Evolutionary conservation across 345 rosid genomes (phyloP).

Genomic region (Brassica incana): DNA sequence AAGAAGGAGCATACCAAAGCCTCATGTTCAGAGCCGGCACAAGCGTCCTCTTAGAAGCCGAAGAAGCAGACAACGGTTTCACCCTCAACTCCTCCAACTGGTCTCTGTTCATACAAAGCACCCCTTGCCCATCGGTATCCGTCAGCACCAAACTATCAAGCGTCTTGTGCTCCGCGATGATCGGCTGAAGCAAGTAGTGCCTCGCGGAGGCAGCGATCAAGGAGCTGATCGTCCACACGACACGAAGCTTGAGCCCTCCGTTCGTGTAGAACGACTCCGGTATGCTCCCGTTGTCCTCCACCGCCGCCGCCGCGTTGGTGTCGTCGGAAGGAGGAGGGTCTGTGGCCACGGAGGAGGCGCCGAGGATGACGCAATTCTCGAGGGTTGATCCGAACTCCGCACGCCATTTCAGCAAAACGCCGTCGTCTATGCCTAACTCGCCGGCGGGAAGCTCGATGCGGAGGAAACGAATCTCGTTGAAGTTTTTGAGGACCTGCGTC

Average conservation of each 20-base stretch:
- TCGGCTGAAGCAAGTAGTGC: constrained; percentile 86
- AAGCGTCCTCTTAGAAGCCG: constrained; percentile 90
- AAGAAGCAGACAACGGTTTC: constrained; percentile 91
- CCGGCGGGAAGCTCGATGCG: constrained; percentile 90
- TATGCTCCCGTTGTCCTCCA: constrained; percentile 80
- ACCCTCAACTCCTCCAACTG: constrained; percentile 89
- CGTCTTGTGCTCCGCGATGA: constrained; percentile 85
- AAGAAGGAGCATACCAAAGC: constrained; percentile 88
- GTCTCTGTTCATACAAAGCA: constrained; percentile 81
- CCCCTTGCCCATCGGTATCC: constrained; percentile 90
- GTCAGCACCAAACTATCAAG: constrained; percentile 76
- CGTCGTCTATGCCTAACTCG: constrained; percentile 84
- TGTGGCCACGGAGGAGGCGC: constrained; percentile 65
- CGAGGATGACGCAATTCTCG: constrained; percentile 88
- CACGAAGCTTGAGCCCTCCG: constrained; percentile 88
- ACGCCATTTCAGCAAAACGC: constrained; percentile 79
- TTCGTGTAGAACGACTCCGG: constrained; percentile 95
- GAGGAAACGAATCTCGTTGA: constrained; percentile 79
- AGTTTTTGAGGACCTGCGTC: constrained; percentile 83
- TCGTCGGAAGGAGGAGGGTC: constrained; percentile 52
- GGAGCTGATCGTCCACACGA: constrained; percentile 96
- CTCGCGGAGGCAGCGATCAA: constrained; percentile 96
- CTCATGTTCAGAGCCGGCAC: constrained; percentile 95
- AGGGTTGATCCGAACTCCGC: constrained; percentile 97
- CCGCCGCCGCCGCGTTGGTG: neutral